phyloP scores from a whole-genome alignment of 2,329 filamentous ascomycete species.

The Alternaria sp. region DNA sequence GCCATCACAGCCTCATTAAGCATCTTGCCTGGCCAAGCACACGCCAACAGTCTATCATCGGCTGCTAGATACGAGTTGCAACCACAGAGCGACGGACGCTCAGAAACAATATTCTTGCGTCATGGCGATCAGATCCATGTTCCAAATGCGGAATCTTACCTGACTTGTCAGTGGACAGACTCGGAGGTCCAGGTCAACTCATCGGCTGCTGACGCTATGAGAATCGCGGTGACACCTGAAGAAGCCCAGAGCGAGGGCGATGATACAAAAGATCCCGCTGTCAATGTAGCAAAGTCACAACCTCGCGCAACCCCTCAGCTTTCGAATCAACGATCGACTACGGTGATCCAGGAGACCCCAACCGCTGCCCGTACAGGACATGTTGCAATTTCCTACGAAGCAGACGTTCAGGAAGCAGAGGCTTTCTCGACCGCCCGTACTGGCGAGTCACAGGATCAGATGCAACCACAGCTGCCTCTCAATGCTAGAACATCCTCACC shows the following conservation, averaged over 20 bases:
- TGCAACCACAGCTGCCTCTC: not conserved
- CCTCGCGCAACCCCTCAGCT: constrained; percentile 31
- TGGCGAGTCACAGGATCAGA: constrained; percentile 12
- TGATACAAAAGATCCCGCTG: constrained; percentile 22
- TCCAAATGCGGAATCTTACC: not conserved
- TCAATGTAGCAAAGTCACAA: constrained; percentile 20
- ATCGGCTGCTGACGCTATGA: constrained; percentile 21
- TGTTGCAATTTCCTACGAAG: not conserved
- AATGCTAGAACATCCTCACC: constrained; percentile 6
- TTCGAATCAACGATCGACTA: constrained; percentile 28
- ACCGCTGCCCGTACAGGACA: constrained; percentile 24
- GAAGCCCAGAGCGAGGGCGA: constrained; percentile 35
- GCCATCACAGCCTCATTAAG: constrained; percentile 24
- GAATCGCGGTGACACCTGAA: constrained; percentile 13
- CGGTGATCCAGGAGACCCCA: constrained; percentile 43
- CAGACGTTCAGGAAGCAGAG: not conserved
- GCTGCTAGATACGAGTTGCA: constrained; percentile 25
- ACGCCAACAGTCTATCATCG: not conserved
- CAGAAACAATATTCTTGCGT: constrained; percentile 39
- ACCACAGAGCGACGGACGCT: constrained; percentile 11
- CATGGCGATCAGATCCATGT: constrained; percentile 33
- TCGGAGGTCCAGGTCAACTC: constrained; percentile 42
- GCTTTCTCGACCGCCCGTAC: constrained; percentile 27
- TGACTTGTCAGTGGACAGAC: constrained; percentile 26
- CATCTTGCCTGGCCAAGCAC: constrained; percentile 21